These are phyloP conservation scores for Cytospora piceae DNA, from an alignment of 2,329 filamentous ascomycete genomes.

Conservation along the genomic window DNA sequence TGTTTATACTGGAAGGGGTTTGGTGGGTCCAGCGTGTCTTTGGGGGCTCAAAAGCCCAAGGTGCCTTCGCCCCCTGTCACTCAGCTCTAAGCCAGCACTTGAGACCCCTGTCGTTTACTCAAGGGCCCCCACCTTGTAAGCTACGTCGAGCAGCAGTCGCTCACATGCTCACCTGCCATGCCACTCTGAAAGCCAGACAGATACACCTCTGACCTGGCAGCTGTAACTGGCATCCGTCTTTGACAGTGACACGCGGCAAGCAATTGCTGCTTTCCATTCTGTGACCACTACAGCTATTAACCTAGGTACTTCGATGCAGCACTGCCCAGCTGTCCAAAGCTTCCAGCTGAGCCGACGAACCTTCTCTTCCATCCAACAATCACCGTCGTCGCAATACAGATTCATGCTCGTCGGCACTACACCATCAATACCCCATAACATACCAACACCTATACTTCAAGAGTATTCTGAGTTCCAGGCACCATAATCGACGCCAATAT, in stretches of 20 bases:
- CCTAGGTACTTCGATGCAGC: background rate
- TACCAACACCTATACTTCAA: background rate
- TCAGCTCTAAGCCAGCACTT: background rate
- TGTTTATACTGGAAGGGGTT: background rate
- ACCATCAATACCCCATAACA: background rate
- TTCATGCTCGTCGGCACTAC: conserved; percentile 5
- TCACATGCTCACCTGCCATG: conserved; percentile 3
- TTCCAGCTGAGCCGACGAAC: background rate
- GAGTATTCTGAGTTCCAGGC: background rate
- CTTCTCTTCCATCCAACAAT: background rate
- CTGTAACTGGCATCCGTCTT: conserved; percentile 12
- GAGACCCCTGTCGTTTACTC: background rate
- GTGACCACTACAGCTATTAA: background rate
- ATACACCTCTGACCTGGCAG: conserved; percentile 6
- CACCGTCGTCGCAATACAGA: background rate
- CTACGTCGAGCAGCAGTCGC: background rate
- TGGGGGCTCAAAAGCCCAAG: background rate
- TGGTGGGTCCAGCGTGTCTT: background rate
- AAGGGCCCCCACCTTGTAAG: background rate
- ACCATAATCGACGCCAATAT: background rate
- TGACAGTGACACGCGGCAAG: background rate
- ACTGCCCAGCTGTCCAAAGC: background rate
- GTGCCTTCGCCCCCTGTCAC: background rate
- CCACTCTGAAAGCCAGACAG: background rate
- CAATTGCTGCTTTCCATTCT: background rate